These are phyloP conservation scores for Agaricus bisporus DNA, from an alignment of 768 basidiomycete genomes.

Conservation along the genomic window DNA sequence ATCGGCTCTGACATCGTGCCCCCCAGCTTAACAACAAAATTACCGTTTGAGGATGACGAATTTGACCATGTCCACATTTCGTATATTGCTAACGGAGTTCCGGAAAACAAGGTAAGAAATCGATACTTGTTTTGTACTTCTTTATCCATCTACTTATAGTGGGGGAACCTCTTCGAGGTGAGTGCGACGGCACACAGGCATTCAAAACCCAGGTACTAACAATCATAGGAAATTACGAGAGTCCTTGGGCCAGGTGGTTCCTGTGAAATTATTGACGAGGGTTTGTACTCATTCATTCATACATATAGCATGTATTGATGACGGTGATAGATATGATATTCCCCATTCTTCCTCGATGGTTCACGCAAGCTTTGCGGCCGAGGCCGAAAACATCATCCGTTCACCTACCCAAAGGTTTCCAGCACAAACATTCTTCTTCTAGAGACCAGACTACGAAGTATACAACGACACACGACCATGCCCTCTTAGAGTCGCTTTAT, in stretches of 20 bases:
- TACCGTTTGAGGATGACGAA: conserved; percentile 79
- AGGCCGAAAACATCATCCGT: conserved; percentile 43
- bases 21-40: conserved; percentile 59
- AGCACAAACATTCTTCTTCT: conserved; percentile 29
- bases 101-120: conserved; percentile 62
- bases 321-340: conserved; percentile 58
- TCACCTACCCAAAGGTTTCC: conserved; percentile 43
- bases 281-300: conserved; percentile 26
- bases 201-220: not conserved
- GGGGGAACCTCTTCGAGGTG: conserved; percentile 65
- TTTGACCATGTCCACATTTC: conserved; percentile 79
- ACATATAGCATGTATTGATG: not conserved
- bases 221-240: conserved; percentile 59
- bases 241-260: conserved; percentile 65
- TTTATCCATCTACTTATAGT: conserved; percentile 32
- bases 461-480: conserved; percentile 55
- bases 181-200: conserved; percentile 10
- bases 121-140: conserved; percentile 3
- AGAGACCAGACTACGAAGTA: conserved; percentile 24
- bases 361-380: conserved; percentile 61
- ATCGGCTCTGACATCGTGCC: not conserved
- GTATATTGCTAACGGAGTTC: conserved; percentile 58
- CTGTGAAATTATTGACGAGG: conserved; percentile 70
- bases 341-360: conserved; percentile 73
- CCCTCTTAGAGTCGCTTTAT: conserved; percentile 60